phyloP scores from a whole-genome alignment of 345 rosid genomes.

The Salix brachista region DNA sequence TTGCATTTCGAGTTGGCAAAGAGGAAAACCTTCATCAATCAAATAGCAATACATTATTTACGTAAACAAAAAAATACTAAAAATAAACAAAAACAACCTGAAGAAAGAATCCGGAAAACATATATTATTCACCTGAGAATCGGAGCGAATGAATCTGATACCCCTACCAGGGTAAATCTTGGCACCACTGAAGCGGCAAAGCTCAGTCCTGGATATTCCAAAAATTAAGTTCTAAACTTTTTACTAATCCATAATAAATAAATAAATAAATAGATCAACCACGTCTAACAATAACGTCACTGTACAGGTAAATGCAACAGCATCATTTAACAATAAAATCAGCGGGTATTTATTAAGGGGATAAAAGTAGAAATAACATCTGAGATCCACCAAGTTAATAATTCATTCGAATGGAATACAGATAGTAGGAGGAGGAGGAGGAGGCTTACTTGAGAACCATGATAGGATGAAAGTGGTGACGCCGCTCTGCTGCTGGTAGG shows the following conservation, averaged over 20 bases:
- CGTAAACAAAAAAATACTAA: too few species aligned
- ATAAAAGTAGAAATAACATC: background rate
- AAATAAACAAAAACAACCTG: background rate
- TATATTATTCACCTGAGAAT: slow-evolving; percentile 51
- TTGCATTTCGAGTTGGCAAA: slow-evolving; percentile 83
- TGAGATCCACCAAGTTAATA: background rate
- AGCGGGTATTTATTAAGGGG: too few species aligned
- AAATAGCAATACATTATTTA: background rate
- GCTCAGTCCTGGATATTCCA: slow-evolving; percentile 44
- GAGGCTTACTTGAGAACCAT: slow-evolving; percentile 24
- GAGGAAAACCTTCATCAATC: slow-evolving; percentile 65
- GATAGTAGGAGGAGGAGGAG: background rate
- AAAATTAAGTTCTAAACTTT: too few species aligned
- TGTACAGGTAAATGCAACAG: too few species aligned
- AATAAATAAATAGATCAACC: too few species aligned
- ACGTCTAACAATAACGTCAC: background rate
- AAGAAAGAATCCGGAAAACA: background rate
- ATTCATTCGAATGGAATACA: background rate
- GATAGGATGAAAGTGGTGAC: background rate
- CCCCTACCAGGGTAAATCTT: slow-evolving; percentile 75
- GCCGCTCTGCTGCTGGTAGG: slow-evolving; percentile 1
- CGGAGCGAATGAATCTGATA: slow-evolving; percentile 61
- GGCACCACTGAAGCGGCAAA: slow-evolving; percentile 67
- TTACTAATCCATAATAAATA: background rate
- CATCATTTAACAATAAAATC: too few species aligned